Evolutionary conservation across 495 filamentous ascomycete species (phyloP).

Genomic region (Annulohypoxylon bovei): DNA sequence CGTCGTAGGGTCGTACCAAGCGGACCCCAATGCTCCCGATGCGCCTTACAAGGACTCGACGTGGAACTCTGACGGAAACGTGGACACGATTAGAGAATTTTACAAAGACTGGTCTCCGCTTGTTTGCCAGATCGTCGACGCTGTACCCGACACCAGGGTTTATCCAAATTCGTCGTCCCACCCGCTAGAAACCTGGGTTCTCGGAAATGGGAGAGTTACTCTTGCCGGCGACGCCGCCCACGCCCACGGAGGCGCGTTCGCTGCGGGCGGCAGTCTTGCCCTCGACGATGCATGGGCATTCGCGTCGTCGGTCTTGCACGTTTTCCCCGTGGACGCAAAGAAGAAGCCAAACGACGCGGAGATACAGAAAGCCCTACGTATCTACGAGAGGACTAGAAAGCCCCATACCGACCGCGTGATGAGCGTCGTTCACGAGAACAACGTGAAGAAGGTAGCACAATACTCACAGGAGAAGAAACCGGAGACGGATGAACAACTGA

Average conservation of each 20-base stretch:
- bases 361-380: slow-evolving; percentile 45
- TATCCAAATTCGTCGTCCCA: slow-evolving; percentile 59
- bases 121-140: slow-evolving; percentile 53
- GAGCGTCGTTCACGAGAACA: slow-evolving; percentile 52
- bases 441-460: slow-evolving; percentile 42
- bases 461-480: slow-evolving; percentile 23
- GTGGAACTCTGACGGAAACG: slow-evolving; percentile 55
- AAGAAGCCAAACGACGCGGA: slow-evolving; percentile 32
- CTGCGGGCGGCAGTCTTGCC: slow-evolving; percentile 62
- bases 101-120: slow-evolving; percentile 60
- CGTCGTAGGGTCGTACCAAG: slow-evolving; percentile 57
- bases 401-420: slow-evolving; percentile 56
- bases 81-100: slow-evolving; percentile 51
- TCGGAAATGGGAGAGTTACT: slow-evolving; percentile 50
- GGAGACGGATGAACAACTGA: slow-evolving; percentile 54
- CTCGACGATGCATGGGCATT: slow-evolving; percentile 57
- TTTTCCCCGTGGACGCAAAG: slow-evolving; percentile 34
- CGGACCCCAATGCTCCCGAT: slow-evolving; percentile 50
- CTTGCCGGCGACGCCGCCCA: slow-evolving; percentile 61
- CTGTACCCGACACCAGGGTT: slow-evolving; percentile 53
- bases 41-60: slow-evolving; percentile 51
- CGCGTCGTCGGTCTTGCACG: slow-evolving; percentile 39
- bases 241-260: slow-evolving; percentile 61
- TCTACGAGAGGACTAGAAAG: slow-evolving; percentile 56
- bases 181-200: slow-evolving; percentile 54